phyloP scores from a whole-genome alignment of 2,329 filamentous ascomycete genomes.

The Fusarium citri region DNA sequence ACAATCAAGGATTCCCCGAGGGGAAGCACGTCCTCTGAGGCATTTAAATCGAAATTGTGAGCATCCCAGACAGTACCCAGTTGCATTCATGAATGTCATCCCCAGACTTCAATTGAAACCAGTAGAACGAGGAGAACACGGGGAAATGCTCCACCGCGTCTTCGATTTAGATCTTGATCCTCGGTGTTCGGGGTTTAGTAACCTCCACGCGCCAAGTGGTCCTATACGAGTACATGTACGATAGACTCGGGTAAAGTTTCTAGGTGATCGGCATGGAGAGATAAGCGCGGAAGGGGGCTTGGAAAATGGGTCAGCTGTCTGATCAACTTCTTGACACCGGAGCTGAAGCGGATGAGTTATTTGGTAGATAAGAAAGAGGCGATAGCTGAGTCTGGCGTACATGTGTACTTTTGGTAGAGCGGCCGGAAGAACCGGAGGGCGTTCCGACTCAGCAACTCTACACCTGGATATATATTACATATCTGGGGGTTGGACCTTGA shows the following conservation, averaged over 20 bases:
- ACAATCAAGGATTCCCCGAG: background rate
- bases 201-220: background rate
- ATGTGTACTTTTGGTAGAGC: background rate
- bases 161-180: background rate
- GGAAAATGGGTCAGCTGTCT: background rate
- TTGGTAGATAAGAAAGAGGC: background rate
- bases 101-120: background rate
- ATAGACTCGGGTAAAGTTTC: conserved; percentile 3
- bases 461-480: background rate
- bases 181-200: background rate
- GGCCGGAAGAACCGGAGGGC: background rate
- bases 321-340: background rate
- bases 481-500: background rate
- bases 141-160: background rate
- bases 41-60: background rate
- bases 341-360: background rate
- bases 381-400: background rate
- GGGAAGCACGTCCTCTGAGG: background rate
- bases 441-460: background rate
- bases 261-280: background rate
- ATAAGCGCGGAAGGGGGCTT: background rate
- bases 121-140: background rate
- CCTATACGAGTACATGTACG: background rate
- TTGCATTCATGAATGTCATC: background rate
- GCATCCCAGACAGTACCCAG: background rate